Percentiles rank a stretch among this genome's conserved stretches.
These are phyloP conservation scores for Neohortaea acidophila DNA, from an alignment of 495 filamentous ascomycete genomes.

Conservation along the genomic window DNA sequence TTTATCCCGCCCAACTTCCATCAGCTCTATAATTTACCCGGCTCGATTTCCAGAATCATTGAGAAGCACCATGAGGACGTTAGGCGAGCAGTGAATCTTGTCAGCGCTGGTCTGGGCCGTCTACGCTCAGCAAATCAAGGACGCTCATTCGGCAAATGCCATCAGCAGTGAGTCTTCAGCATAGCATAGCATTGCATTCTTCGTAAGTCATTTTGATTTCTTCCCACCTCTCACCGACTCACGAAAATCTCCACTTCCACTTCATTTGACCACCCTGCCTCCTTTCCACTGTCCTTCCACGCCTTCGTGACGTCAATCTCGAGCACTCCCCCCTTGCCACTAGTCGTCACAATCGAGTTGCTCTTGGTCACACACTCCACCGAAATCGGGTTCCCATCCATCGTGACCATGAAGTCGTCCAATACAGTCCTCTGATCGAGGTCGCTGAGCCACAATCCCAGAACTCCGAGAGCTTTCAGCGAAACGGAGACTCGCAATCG, in stretches of 20 bases:
- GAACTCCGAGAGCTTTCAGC: constrained; percentile 65
- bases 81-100: no score
- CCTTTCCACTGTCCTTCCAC: constrained; percentile 59
- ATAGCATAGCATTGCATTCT: no score
- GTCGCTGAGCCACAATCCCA: constrained; percentile 57
- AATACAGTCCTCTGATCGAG: constrained; percentile 40
- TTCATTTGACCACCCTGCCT: constrained; percentile 73
- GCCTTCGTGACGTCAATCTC: constrained; percentile 63
- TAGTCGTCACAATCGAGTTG: constrained; percentile 17
- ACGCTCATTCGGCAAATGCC: no score
- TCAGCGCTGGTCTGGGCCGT: no score
- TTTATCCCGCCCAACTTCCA: no score
- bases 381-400: constrained; percentile 55
- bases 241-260: constrained; percentile 53
- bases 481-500: constrained; percentile 45
- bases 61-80: no score
- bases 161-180: no score
- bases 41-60: no score
- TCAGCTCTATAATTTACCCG: no score
- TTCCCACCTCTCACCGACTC: background rate
- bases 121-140: no score
- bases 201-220: no score
- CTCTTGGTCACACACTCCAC: constrained; percentile 47
- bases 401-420: constrained; percentile 58
- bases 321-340: constrained; percentile 39